Percentiles rank a stretch among this genome's conserved stretches.
phyloP scores from a whole-genome alignment of 106 monocot genomes.

The Agapanthus africanus region DNA sequence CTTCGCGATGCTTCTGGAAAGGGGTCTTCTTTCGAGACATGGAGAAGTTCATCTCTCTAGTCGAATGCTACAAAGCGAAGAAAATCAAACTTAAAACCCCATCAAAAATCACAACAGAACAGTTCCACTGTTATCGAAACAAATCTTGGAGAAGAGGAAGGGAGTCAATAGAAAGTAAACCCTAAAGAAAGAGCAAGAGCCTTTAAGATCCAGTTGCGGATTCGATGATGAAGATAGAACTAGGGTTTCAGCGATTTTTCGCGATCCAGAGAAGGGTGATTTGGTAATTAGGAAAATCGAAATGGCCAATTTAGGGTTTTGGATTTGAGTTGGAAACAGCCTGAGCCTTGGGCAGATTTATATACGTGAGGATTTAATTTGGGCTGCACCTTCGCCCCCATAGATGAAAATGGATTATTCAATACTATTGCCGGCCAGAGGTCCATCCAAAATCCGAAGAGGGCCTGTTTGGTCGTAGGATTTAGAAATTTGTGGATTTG shows the following conservation, averaged over 20 bases:
- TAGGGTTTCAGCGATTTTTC: not conserved
- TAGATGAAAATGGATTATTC: too few species aligned
- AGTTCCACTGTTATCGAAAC: not conserved
- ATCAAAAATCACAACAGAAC: not conserved
- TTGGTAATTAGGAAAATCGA: too few species aligned
- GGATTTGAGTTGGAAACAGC: too few species aligned
- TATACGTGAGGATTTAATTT: too few species aligned
- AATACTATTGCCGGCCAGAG: too few species aligned
- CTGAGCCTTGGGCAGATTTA: too few species aligned
- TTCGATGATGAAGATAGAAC: not conserved
- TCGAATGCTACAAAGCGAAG: not conserved
- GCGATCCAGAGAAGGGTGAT: not conserved
- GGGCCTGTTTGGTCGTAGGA: too few species aligned
- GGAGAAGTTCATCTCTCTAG: slow-evolving; percentile 63
- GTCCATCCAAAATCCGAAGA: too few species aligned
- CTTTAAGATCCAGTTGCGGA: not conserved
- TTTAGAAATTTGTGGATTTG: too few species aligned
- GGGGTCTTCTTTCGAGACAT: slow-evolving; percentile 80
- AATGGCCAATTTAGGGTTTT: too few species aligned
- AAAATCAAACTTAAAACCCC: not conserved
- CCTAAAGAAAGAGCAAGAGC: not conserved
- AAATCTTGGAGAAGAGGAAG: not conserved
- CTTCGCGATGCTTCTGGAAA: slow-evolving; percentile 89
- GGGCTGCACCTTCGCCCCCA: too few species aligned
- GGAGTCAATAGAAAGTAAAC: not conserved